Evolutionary conservation across 345 rosid genomes (phyloP).

Genomic region (Schrenkiella parvula): DNA sequence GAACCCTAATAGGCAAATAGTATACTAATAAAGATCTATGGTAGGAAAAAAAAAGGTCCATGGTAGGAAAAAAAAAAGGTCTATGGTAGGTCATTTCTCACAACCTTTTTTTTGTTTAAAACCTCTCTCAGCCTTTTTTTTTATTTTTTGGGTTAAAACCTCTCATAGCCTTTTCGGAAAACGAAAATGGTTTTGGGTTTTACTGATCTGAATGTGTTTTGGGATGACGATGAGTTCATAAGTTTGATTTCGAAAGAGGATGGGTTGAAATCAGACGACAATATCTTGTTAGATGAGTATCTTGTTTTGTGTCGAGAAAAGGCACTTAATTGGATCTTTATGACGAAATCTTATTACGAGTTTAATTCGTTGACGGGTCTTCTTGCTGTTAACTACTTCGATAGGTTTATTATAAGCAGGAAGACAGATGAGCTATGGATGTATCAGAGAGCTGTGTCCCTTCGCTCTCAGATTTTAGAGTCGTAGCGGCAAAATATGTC

Average conservation of each 20-base stretch:
- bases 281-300: conserved; percentile 33
- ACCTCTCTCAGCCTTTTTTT: too few relatives aligned
- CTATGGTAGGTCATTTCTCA: too few relatives aligned
- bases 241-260: conserved; percentile 54
- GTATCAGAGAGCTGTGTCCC: conserved; percentile 84
- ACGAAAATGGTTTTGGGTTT: too few relatives aligned
- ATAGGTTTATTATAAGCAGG: conserved; percentile 62
- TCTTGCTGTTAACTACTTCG: conserved; percentile 83
- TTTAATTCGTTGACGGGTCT: conserved; percentile 63
- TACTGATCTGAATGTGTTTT: conserved; percentile 46
- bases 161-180: too few relatives aligned
- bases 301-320: conserved; percentile 40
- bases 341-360: conserved; percentile 55
- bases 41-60: too few relatives aligned
- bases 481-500: conserved; percentile 58
- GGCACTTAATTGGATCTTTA: conserved; percentile 69
- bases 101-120: too few relatives aligned
- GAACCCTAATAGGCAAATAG: too few relatives aligned
- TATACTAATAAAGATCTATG: too few relatives aligned
- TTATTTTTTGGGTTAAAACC: too few relatives aligned
- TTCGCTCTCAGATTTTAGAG: conserved; percentile 66
- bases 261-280: conserved; percentile 32
- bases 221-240: conserved; percentile 56
- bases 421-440: conserved; percentile 82
- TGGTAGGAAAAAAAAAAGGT: too few relatives aligned